phyloP scores from a whole-genome alignment of 306 rosid genomes.

The Hippophae gyantsensis region DNA sequence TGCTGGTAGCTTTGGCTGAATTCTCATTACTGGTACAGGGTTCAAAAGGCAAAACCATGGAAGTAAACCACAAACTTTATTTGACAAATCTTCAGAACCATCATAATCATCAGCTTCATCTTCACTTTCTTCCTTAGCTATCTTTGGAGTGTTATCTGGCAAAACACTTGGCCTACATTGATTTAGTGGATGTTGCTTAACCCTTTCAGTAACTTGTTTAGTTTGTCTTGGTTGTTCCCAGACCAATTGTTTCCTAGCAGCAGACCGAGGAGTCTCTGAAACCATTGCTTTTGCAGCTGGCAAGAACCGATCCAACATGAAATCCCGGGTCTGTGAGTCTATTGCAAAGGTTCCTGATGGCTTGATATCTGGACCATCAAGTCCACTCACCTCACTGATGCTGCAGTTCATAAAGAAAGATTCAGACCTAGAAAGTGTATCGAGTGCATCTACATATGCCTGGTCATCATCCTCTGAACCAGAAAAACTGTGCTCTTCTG shows the following conservation, averaged over 20 bases:
- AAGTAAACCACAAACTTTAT: slow-evolving; percentile 44
- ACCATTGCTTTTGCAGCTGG: slow-evolving; percentile 89
- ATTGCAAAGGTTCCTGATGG: slow-evolving; percentile 38
- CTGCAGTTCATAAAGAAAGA: slow-evolving; percentile 66
- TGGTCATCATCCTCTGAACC: slow-evolving; percentile 52
- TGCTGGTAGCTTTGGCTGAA: slow-evolving; percentile 23
- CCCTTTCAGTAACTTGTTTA: slow-evolving; percentile 24
- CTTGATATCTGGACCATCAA: slow-evolving; percentile 40
- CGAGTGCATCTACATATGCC: slow-evolving; percentile 53
- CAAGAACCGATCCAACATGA: slow-evolving; percentile 80
- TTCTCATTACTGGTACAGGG: slow-evolving; percentile 47
- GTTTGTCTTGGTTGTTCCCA: slow-evolving; percentile 41
- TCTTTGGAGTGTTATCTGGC: slow-evolving; percentile 24
- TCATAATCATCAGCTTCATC: slow-evolving; percentile 33
- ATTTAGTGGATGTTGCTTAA: slow-evolving; percentile 22
- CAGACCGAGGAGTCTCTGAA: slow-evolving; percentile 45
- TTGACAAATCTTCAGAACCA: slow-evolving; percentile 21
- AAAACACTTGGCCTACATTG: slow-evolving; percentile 26
- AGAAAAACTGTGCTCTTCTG: slow-evolving; percentile 22
- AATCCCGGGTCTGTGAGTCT: slow-evolving; percentile 47
- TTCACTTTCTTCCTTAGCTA: slow-evolving; percentile 33
- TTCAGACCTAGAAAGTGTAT: slow-evolving; percentile 65
- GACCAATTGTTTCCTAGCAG: slow-evolving; percentile 34
- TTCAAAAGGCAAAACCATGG: slow-evolving; percentile 49
- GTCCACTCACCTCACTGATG: slow-evolving; percentile 58